Evolutionary conservation across 352 stramenopile genomes (phyloP).

Genomic region (Nothophytophthora sp.): DNA sequence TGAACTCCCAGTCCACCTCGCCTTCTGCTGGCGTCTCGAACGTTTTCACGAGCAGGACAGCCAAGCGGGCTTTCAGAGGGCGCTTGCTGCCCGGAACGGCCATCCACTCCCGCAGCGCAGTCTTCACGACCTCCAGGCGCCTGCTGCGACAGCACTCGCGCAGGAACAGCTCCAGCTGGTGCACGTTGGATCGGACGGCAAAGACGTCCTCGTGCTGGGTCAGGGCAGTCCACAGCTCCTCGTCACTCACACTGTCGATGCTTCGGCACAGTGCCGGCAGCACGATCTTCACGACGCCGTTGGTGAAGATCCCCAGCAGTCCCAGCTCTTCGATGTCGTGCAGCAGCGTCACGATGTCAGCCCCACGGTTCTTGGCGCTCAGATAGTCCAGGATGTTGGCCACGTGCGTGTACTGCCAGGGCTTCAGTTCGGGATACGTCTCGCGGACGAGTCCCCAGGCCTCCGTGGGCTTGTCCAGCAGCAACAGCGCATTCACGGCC

Average conservation of each 20-base stretch:
- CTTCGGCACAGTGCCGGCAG: conserved; percentile 38
- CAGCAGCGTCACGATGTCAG: conserved; percentile 36
- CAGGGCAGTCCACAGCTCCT: conserved; percentile 34
- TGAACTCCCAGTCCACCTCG: conserved; percentile 32
- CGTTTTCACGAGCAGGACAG: conserved; percentile 18
- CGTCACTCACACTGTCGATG: conserved; percentile 32
- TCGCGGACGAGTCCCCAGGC: conserved; percentile 44
- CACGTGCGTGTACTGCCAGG: conserved; percentile 28
- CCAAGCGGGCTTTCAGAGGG: conserved; percentile 28
- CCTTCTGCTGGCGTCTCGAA: conserved; percentile 15
- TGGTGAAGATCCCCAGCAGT: conserved; percentile 31
- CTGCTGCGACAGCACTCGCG: conserved; percentile 38
- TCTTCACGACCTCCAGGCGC: conserved; percentile 29
- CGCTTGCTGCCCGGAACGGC: conserved; percentile 12
- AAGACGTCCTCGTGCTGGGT: conserved; percentile 34
- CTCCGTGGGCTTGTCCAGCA: conserved; percentile 42
- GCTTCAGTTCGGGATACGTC: conserved; percentile 24
- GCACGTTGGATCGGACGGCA: conserved; percentile 30
- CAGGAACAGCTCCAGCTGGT: conserved; percentile 40
- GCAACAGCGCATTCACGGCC: conserved; percentile 52
- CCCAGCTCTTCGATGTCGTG: conserved; percentile 31
- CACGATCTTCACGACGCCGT: conserved; percentile 36
- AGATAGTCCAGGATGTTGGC: conserved; percentile 55
- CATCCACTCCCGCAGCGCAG: conserved; percentile 32
- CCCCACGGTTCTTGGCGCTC: conserved; percentile 30